Base-by-base conservation (phyloP, 2,329 filamentous ascomycete genomes). In the Chrysosporium keratinophilum region DNA sequence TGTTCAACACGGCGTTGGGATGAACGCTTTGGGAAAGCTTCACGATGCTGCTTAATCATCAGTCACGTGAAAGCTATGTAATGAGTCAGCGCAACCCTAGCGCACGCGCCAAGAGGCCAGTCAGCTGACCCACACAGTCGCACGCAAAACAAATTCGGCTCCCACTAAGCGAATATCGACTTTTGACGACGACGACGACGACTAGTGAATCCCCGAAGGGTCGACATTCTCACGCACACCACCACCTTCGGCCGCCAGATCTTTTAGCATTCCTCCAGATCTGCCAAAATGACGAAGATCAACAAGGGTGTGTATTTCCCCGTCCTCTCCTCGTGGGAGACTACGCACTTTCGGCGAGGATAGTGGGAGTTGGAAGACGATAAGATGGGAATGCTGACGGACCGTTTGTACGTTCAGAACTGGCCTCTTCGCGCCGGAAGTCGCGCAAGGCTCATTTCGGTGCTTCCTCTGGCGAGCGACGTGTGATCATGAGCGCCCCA, bases 371-470 rank as follows among this genome's bases (percentile, higher is more conserved):
- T 54, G 50, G 10, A 46, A 34, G 56, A 28, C 14, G 15, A 48
- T n/a, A n/a, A 35, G 34, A 39, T 6, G 17, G 20, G n/a, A 31
- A 41, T 46, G 43, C 54, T 52, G 35, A 53, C 45, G 44, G 33
- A 11, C 10, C 54, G 2, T 48, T 37, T 23, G 44, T 15, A 45
- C 10, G 34, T 43, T 23, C 50, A 73, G 70, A 61, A 57, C 58
- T 72, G 60, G 65, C 68, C 75, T 88, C 87, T 76, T 95, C 89
- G 72, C 84, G 91, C 78, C 86, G 91, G 80, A 98, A 98, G 88
- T 93, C 88, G 78, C 88, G 93, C 78, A 95, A 95, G 82, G 87
- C 88, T 74, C 91, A 98, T 83, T 98, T 95, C 84, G 79, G 81
- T 74, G 93, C 93, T 65, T 89, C 90, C 66, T 96, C 90, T 74